Base-by-base conservation (phyloP, 805 yeast species). In the Yamadazyma kitorensis region DNA sequence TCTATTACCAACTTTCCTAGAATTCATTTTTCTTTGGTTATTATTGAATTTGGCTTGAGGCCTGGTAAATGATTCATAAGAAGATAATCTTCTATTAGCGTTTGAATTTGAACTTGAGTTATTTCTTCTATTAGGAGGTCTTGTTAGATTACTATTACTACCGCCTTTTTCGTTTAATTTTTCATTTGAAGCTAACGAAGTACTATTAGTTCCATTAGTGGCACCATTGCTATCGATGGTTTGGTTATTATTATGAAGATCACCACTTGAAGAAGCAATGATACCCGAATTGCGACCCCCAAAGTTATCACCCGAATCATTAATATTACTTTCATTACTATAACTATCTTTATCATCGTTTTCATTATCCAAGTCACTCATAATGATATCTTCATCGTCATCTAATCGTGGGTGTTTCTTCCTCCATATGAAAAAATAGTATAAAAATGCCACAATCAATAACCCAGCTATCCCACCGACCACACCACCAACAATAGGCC, bases 61-160 rank as follows among this genome's bases (percentile, higher is more conserved):
- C 40, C 68, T 50, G 22, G 71, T 68, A 48, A 68, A 68, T 34
- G 68, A 59, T 40, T 68, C 73, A 44, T 68, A 68, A 10, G 70
- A 58, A 15, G 65, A 58, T 12, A 67, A 40, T 32, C 70, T 55
- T 38, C 51, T 34, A 34, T 43, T 49, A 6, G 40, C 7, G 17
- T 16, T 11, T 36, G 15, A 31, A 9, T 38, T 37, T 8, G 37
- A 15, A 24, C 28, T 37, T 23, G 22, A 24, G 16, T 21, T 26
- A 5, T 15, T 19, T 16, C 34, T 28, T 25, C 34, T 33, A 16
- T 28, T 36, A 10, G 31, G 32, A 11, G 34, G 35, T 21, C 35
- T 36, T 22, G 12, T 11, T n/a, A n/a, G n/a, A n/a, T n/a, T n/a
- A n/a, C n/a, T n/a, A n/a, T n/a, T n/a, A n/a, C n/a, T n/a, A n/a